phyloP scores from a whole-genome alignment of 2,329 filamentous ascomycete species.

The Phialemoniopsis sp. region DNA sequence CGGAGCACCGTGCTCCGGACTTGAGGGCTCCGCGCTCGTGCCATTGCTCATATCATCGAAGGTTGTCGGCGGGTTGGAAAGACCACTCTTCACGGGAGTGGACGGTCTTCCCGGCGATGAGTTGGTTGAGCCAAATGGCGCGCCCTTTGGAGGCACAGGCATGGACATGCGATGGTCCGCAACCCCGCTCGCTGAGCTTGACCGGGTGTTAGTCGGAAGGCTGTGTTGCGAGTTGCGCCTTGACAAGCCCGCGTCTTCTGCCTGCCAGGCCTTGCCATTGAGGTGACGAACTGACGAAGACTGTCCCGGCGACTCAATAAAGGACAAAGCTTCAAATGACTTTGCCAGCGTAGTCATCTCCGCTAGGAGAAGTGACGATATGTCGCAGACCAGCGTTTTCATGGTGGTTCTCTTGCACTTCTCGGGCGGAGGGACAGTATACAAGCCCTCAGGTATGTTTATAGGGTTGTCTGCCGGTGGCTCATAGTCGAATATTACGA shows the following conservation, averaged over 20 bases:
- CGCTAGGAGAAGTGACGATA: constrained; percentile 68
- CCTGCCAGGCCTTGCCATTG: constrained; percentile 36
- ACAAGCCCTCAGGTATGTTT: constrained; percentile 62
- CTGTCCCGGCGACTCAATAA: constrained; percentile 71
- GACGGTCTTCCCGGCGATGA: constrained; percentile 46
- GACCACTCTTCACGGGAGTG: constrained; percentile 43
- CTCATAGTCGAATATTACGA: constrained; percentile 75
- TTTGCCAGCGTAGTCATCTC: constrained; percentile 73
- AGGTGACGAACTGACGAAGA: constrained; percentile 30
- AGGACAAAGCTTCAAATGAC: constrained; percentile 67
- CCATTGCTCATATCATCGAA: constrained; percentile 40
- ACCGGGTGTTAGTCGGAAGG: constrained; percentile 40
- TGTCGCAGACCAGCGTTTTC: constrained; percentile 75
- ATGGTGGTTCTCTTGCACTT: constrained; percentile 73
- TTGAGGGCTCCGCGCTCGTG: constrained; percentile 25
- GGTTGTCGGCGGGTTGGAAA: constrained; percentile 43
- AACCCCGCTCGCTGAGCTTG: constrained; percentile 47
- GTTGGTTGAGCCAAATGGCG: constrained; percentile 36
- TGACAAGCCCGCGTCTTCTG: constrained; percentile 30
- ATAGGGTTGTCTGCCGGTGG: constrained; percentile 41
- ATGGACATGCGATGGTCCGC: constrained; percentile 76
- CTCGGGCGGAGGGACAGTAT: constrained; percentile 64
- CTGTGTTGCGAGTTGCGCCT: constrained; percentile 55
- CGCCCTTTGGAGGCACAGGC: constrained; percentile 54
- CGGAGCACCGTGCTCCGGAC: constrained; percentile 31